Evolutionary conservation across 2,329 filamentous ascomycete species (phyloP).

Genomic region (Ampelomyces quisqualis): DNA sequence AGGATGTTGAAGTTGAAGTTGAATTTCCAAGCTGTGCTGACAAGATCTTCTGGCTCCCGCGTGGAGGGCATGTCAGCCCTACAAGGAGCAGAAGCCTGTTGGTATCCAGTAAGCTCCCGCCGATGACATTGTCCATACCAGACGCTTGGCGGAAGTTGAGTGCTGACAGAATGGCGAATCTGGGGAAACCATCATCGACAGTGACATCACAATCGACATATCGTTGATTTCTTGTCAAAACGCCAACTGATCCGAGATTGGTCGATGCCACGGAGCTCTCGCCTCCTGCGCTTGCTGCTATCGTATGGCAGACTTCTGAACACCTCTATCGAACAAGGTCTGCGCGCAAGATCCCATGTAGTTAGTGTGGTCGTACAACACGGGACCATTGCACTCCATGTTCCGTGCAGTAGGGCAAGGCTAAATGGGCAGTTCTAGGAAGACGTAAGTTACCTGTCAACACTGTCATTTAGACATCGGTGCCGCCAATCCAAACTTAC

Average conservation of each 20-base stretch:
- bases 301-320: slow-evolving; percentile 1
- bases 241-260: not conserved
- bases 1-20: not conserved
- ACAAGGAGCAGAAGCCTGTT: slow-evolving; percentile 14
- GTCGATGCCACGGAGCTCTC: too few species aligned
- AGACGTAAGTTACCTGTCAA: slow-evolving; percentile 1
- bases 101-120: slow-evolving; percentile 29
- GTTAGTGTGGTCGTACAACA: slow-evolving; percentile 6
- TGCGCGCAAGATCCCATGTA: slow-evolving; percentile 10
- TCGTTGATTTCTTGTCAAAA: not conserved
- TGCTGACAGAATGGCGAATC: slow-evolving; percentile 24
- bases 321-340: slow-evolving; percentile 14
- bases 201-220: slow-evolving; percentile 4
- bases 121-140: slow-evolving; percentile 17
- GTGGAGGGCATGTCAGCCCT: slow-evolving; percentile 23
- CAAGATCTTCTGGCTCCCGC: slow-evolving; percentile 7
- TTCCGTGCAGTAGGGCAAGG: slow-evolving; percentile 10
- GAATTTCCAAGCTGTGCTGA: slow-evolving; percentile 5
- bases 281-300: not conserved
- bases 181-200: slow-evolving; percentile 10
- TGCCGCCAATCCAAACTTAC: slow-evolving; percentile 7
- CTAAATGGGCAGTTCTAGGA: not conserved
- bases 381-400: slow-evolving; percentile 3
- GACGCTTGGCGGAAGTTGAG: slow-evolving; percentile 25
- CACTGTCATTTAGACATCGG: not conserved